Evolutionary conservation across 2,329 filamentous ascomycete species (phyloP).

Genomic region (Juglanconis sp.): DNA sequence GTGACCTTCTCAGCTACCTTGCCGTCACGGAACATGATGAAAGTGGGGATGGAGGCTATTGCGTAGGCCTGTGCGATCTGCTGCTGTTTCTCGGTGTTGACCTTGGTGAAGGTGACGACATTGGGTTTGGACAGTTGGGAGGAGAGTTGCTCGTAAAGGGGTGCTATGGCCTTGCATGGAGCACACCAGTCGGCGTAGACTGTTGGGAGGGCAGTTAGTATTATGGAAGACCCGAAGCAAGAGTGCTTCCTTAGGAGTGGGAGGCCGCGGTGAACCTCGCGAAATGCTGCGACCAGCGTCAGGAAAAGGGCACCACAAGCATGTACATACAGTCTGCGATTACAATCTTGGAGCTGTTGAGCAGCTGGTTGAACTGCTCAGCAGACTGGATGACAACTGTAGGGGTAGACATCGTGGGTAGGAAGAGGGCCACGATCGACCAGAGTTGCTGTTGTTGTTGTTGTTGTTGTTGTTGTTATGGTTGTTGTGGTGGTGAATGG

Average conservation of each 20-base stretch:
- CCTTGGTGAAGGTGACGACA: slow-evolving; percentile 78
- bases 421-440: not conserved
- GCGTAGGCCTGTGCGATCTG: slow-evolving; percentile 71
- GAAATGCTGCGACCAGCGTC: not conserved
- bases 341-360: slow-evolving; percentile 73
- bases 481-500: no score
- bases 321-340: slow-evolving; percentile 78
- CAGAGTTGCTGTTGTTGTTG: not conserved
- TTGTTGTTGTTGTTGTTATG: no score
- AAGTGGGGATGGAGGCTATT: slow-evolving; percentile 81
- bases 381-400: slow-evolving; percentile 40
- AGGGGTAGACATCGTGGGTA: slow-evolving; percentile 24
- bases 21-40: slow-evolving; percentile 79
- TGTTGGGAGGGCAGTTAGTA: slow-evolving; percentile 34
- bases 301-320: slow-evolving; percentile 24
- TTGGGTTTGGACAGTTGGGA: slow-evolving; percentile 66
- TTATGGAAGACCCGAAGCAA: not conserved
- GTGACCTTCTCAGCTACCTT: slow-evolving; percentile 64
- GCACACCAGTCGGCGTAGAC: slow-evolving; percentile 87
- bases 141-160: slow-evolving; percentile 77
- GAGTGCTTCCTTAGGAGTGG: not conserved
- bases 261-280: not conserved
- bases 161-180: slow-evolving; percentile 80
- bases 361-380: slow-evolving; percentile 63
- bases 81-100: slow-evolving; percentile 76